These are phyloP conservation scores for Arctium lappa DNA, from an alignment of 129 eudicot genomes.

Conservation along the genomic window DNA sequence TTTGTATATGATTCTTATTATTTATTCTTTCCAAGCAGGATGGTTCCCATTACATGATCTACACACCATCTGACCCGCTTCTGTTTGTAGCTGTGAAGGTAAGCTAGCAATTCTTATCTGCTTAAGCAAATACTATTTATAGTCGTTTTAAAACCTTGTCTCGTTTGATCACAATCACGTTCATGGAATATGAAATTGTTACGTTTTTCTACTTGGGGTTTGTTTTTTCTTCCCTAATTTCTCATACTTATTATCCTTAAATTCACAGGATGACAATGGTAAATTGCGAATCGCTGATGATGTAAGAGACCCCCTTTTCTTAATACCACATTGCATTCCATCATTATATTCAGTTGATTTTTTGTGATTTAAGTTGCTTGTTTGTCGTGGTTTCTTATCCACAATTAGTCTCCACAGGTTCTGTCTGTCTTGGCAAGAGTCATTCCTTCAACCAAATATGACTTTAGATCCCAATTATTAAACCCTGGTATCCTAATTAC, in stretches of 20 bases:
- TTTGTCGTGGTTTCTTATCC: too few relatives aligned
- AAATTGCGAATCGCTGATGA: constrained; percentile 82
- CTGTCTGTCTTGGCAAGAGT: not conserved
- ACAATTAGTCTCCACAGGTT: too few relatives aligned
- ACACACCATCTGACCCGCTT: constrained; percentile 94
- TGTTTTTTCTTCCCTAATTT: not conserved
- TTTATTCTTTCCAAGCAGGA: constrained; percentile 44
- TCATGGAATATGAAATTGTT: not conserved
- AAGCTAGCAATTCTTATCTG: constrained; percentile 1
- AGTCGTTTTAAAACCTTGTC: not conserved
- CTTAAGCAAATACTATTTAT: not conserved
- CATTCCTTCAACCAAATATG: not conserved
- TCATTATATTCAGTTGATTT: not conserved
- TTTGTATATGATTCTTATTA: not conserved
- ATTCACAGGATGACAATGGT: constrained; percentile 72
- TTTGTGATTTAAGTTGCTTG: not conserved
- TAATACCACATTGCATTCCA: not conserved
- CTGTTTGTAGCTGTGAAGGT: constrained; percentile 91
- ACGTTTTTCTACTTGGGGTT: not conserved
- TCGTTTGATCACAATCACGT: not conserved
- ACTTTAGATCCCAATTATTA: too few relatives aligned
- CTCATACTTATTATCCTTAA: constrained; percentile 1
- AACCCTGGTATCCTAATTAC: not conserved
- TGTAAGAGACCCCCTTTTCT: constrained; percentile 47
- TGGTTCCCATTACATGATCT: constrained; percentile 95